Base-by-base conservation (phyloP, 805 yeast species). In the Starmerella gropengiesseri region DNA sequence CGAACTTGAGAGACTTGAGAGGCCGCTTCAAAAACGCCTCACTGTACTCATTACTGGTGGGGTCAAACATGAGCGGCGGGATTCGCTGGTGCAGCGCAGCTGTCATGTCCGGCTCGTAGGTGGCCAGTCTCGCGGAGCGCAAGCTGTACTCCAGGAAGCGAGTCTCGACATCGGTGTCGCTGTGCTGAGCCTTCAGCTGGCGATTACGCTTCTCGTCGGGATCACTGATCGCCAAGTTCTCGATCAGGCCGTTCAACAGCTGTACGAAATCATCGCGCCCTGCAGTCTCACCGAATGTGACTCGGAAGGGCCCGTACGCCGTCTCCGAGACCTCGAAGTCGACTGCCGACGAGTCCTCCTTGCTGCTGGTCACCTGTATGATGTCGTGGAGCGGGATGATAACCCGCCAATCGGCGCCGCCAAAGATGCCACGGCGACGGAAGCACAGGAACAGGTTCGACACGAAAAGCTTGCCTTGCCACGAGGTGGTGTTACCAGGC, bases 381-480 rank as follows among this genome's bases (percentile, higher is more conserved):
- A 89, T 64, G 53, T 84, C 93, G 4, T 56, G 55, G 30, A 81
- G 62, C 0, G 97, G 97, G 7, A 89, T 60, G 6, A 86, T 74
- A 94, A 89, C 83, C 44, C 74, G 74, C 1, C 94, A 41, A 12
- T 28, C 28, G 3, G 20, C 37, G 5, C 73, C 71, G 0, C 81
- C 69, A 0, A 93, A 91, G 0, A 93, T 93, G 3, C 84, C 55
- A 28, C 84, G 64, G 28, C 94, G 78, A 47, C 91, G 67, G 61
- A 81, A 89, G 49, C 94, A 87, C n/a, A 89, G 57, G 43, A 71
- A 74, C 23, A 68, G 68, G 16, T 70, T 65, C 0, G 94, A 83
- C 11, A 89, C 53, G 58, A 85, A 85, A 2, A 87, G 55, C 53
- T 83, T 82, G 1, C 97, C 97, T 8, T 29, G 17, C 51, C 49